These are phyloP conservation scores for Cyanidium caldarium DNA, from an alignment of 23 red algal species.

Conservation along the genomic window DNA sequence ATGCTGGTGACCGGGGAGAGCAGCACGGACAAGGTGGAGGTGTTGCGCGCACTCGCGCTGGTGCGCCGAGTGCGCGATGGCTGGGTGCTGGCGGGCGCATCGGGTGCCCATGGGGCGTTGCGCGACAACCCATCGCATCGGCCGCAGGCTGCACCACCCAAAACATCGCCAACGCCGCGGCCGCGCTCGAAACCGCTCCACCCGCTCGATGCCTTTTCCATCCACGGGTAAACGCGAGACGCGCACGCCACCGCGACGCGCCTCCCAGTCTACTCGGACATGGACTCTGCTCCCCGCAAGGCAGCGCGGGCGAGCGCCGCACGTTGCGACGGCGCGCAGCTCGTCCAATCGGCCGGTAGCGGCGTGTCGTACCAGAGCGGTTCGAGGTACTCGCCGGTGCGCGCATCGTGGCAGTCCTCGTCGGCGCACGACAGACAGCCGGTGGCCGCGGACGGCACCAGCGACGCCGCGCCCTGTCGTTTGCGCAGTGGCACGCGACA, in stretches of 20 bases:
- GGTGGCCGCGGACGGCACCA: background rate
- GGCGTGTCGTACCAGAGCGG: background rate
- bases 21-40: background rate
- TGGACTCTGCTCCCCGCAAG: too few species aligned
- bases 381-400: background rate
- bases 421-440: background rate
- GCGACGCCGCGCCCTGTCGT: background rate
- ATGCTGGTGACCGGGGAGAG: background rate
- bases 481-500: background rate
- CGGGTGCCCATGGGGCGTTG: too few species aligned
- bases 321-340: background rate
- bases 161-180: too few species aligned
- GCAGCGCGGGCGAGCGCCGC: background rate
- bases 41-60: background rate
- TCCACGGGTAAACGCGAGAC: too few species aligned
- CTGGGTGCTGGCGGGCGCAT: background rate
- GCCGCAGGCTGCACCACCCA: too few species aligned
- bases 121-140: too few species aligned
- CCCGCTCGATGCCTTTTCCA: too few species aligned
- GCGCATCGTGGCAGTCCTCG: background rate
- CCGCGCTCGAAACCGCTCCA: too few species aligned
- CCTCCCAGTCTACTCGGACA: too few species aligned
- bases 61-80: background rate
- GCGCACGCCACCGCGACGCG: too few species aligned
- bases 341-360: background rate